Base-by-base conservation (phyloP, 441 rosid genomes). In the Breynia disticha region DNA sequence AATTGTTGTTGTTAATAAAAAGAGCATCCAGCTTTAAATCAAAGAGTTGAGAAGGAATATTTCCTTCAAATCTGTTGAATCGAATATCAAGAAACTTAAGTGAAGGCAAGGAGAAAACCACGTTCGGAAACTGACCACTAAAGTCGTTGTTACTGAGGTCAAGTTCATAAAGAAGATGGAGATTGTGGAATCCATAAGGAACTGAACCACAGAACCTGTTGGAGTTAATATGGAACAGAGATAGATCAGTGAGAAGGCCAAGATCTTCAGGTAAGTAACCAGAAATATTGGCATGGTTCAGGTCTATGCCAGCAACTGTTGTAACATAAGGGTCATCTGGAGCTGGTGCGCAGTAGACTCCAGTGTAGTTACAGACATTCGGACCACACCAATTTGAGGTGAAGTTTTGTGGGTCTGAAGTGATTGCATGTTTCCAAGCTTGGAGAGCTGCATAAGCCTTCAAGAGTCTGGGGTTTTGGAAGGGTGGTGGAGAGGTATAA, bases 271-370 rank as follows among this genome's bases (percentile, higher is more conserved):
- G 87, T 48, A 90, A 78, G 50, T 7, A 54, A n/a, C 96, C 97
- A 4, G 93, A 70, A 12, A 87, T 77, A 61, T 77, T 68, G 19
- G 82, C 95, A 22, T 75, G 81, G 79, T 84, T 90, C 12, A 87
- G 65, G 81, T 90, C 96, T 11, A 87, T 67, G 43, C 95, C 97
- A 16, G 90, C 95, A n/a, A 90, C 94, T 2, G 93, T 81, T 32
- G 46, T 48, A 42, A 86, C 48, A 58, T 62, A 17, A 24, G 83
- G 73, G 62, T 81, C 76, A 49, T 79, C 83, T 0, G 69, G 73
- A 19, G 89, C 81, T 1, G 86, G 72, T 12, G 95, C 81, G 55
- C 97, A 90, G 54, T 52, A 86, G 7, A 90, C 82, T 16, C 97
- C 86, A 2, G 76, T 75, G 78, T 90, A 90, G 84, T 72, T 82